Base-by-base conservation (phyloP, 108 stramenopile genomes). In the Epithemia pelagica region DNA sequence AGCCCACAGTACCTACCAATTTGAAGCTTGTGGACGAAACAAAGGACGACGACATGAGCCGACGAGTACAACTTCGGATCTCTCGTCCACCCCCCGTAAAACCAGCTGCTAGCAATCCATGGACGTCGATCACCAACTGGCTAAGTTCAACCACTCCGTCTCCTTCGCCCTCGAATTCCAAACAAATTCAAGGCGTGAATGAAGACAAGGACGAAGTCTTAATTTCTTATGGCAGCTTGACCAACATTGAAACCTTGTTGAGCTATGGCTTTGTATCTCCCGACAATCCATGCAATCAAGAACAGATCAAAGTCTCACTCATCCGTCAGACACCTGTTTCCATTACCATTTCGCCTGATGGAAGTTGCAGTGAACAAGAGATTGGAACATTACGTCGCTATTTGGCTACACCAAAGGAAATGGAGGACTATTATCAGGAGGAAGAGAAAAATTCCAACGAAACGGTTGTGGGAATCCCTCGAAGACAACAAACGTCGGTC, bases 221-320 rank as follows among this genome's bases (percentile, higher is more conserved):
- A 54, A 83, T 91, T 27, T 74, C 72, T 1, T 91, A 91, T 69
- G 89, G 89, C 8, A 68, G 76, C 53, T 75, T 91, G 27, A 70
- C 81, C 53, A 91, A 88, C 68, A 62, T 91, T 2, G 81, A 91
- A 65, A 81, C 86, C 18, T 66, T 91, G 5, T 78, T 37, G 10
- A 78, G 88, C 61, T 91, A 91, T 73, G 89, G 89, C 23, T 91
- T 91, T 67, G 80, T 85, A 19, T 54, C 59, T 31, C 27, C 23
- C 27, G 28, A 61, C 18, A 89, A 89, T 64, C 66, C 76, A 28
- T 70, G 63, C 68, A 89, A 89, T 60, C 64, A 71, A 22, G 88
- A 89, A 72, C 69, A 65, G 18, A 62, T 89, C 52, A 54, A 67
- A 64, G 77, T 89, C 24, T 72, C 73, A 32, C 69, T 89, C 74